Conservation (phyloP, 306 rosid species). For the Senna tora region DNA sequence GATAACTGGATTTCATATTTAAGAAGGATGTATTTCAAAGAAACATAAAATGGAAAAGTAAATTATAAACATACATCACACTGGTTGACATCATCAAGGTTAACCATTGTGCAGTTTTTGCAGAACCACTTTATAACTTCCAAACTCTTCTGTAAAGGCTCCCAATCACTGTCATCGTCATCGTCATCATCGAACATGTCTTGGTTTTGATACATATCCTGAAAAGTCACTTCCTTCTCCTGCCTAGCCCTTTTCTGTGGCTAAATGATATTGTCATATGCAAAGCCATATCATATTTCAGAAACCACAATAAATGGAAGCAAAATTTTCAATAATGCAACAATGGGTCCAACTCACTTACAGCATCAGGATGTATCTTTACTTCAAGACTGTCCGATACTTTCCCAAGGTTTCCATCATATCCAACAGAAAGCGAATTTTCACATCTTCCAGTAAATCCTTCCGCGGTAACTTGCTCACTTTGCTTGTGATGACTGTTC, state of each 20-base stretch:
- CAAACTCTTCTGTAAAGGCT: constrained; percentile 58
- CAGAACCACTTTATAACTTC: constrained; percentile 86
- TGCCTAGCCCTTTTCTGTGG: constrained; percentile 54
- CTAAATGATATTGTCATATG: constrained; percentile 39
- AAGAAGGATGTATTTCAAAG: background rate
- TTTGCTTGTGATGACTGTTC: constrained; percentile 53
- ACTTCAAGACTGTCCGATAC: constrained; percentile 32
- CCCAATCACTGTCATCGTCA: constrained; percentile 81
- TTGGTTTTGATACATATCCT: constrained; percentile 64
- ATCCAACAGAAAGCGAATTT: constrained; percentile 42
- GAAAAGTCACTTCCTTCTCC: constrained; percentile 69
- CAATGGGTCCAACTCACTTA: constrained; percentile 40
- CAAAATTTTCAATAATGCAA: background rate
- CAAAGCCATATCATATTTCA: background rate
- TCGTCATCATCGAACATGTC: constrained; percentile 59
- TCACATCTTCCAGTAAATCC: constrained; percentile 41
- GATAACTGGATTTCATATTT: background rate
- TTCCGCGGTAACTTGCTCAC: constrained; percentile 39
- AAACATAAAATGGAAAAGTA: constrained; percentile 26
- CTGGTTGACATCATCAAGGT: constrained; percentile 45
- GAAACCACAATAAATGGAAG: background rate
- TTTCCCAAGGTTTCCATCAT: constrained; percentile 41
- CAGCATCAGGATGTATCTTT: constrained; percentile 36
- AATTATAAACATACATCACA: constrained; percentile 73
- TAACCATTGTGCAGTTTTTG: constrained; percentile 81